Evolutionary conservation across 2,329 filamentous ascomycete species (phyloP).

Genomic region (Alternaria sp.): DNA sequence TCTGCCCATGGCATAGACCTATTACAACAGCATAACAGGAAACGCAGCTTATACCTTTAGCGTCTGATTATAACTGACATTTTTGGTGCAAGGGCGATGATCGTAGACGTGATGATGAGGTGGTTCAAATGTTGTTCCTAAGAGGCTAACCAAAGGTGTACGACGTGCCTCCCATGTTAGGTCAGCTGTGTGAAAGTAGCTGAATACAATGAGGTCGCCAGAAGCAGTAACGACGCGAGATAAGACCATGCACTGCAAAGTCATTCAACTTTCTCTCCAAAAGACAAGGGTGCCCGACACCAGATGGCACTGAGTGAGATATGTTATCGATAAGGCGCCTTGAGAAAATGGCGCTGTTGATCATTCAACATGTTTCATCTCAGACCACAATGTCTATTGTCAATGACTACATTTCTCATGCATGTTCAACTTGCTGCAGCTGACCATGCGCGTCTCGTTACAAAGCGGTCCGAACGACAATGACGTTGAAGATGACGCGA

Average conservation of each 20-base stretch:
- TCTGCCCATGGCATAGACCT: neutral
- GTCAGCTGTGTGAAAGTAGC: neutral
- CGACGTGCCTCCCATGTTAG: neutral
- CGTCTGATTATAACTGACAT: neutral
- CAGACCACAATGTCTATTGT: neutral
- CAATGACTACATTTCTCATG: neutral
- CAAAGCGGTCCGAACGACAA: neutral
- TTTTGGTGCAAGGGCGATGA: neutral
- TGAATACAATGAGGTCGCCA: neutral
- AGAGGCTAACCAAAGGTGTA: neutral
- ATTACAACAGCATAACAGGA: neutral
- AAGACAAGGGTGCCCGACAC: neutral
- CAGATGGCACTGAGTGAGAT: neutral
- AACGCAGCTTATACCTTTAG: neutral
- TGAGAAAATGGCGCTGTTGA: neutral
- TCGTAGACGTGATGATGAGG: neutral
- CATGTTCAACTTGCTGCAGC: neutral
- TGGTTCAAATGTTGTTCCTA: neutral
- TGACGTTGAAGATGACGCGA: slow-evolving; percentile 8
- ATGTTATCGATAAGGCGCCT: slow-evolving; percentile 4
- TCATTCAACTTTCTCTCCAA: neutral
- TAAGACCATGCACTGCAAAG: neutral
- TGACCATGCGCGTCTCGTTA: slow-evolving; percentile 5
- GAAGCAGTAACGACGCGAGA: neutral
- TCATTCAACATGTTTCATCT: neutral